Conservation (phyloP, 140 eudicot genomes). For the Bidens hawaiensis region DNA sequence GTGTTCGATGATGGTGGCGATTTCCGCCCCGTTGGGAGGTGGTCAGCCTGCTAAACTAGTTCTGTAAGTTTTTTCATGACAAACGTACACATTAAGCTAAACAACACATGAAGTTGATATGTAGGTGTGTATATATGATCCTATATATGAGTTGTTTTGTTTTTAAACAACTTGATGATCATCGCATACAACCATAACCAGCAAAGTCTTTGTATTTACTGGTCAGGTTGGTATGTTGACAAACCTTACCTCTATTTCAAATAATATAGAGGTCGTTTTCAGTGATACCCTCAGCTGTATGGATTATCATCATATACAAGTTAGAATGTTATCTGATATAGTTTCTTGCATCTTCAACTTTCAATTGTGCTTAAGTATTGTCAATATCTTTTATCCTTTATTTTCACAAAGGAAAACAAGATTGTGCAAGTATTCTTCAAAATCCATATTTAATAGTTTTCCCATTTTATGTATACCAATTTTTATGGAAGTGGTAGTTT, state of each 20-base stretch:
- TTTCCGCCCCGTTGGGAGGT: slow-evolving; percentile 27
- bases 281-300: too few relatives aligned
- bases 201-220: too few relatives aligned
- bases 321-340: background rate
- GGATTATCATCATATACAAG: too few relatives aligned
- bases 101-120: background rate
- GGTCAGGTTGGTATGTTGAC: too few relatives aligned
- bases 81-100: background rate
- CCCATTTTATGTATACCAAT: background rate
- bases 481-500: background rate
- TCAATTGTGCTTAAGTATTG: background rate
- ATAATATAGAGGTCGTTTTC: too few relatives aligned
- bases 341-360: background rate
- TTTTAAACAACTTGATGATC: too few relatives aligned
- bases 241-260: too few relatives aligned
- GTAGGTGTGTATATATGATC: slow-evolving; percentile 1
- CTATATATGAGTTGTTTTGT: background rate
- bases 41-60: slow-evolving; percentile 48
- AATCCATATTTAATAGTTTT: background rate
- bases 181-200: too few relatives aligned
- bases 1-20: background rate
- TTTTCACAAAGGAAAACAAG: slow-evolving; percentile 2
- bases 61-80: slow-evolving; percentile 35
- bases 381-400: background rate
- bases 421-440: background rate